phyloP scores from a whole-genome alignment of 2,329 filamentous ascomycete genomes.

The Fusarium coicis region DNA sequence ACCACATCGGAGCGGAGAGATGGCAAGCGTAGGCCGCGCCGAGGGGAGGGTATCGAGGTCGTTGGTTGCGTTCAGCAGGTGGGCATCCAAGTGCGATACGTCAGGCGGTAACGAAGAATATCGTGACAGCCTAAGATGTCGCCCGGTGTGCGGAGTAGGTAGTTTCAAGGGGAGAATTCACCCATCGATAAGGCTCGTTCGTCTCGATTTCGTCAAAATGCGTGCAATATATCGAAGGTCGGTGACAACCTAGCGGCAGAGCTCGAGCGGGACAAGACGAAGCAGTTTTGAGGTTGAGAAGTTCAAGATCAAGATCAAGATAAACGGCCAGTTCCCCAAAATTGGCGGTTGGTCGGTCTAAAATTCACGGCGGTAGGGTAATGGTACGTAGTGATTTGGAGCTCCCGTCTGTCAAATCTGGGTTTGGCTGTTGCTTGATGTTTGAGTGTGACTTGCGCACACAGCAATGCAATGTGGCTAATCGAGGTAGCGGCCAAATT shows the following conservation, averaged over 20 bases:
- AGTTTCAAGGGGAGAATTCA: conserved; percentile 24
- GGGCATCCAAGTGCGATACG: conserved; percentile 32
- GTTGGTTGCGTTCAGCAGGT: conserved; percentile 24
- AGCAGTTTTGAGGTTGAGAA: conserved; percentile 5
- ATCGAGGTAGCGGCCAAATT: conserved; percentile 41
- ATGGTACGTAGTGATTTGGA: conserved; percentile 23
- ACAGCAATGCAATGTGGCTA: conserved; percentile 45
- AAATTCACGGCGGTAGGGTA: conserved; percentile 16
- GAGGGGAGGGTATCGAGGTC: conserved; percentile 32
- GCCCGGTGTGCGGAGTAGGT: conserved; percentile 24
- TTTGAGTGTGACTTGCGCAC: conserved; percentile 40
- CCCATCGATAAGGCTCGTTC: conserved; percentile 35
- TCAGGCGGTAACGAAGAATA: conserved; percentile 15
- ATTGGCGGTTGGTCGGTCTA: conserved; percentile 18
- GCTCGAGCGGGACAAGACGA: conserved; percentile 4
- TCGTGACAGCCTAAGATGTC: conserved; percentile 17
- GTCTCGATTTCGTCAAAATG: conserved; percentile 30
- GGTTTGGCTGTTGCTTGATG: conserved; percentile 28
- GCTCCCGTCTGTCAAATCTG: conserved; percentile 8
- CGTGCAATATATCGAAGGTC: conserved; percentile 27
- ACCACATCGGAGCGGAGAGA: conserved; percentile 73
- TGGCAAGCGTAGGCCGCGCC: conserved; percentile 45
- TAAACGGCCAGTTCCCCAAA: conserved; percentile 19
- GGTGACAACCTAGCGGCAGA: conserved; percentile 19
- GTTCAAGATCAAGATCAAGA: conserved; percentile 7